A percentile compares a stretch with the other conserved stretches of the same genome.
Conservation (phyloP, 129 eudicot species). For the Heracleum sosnowskyi region DNA sequence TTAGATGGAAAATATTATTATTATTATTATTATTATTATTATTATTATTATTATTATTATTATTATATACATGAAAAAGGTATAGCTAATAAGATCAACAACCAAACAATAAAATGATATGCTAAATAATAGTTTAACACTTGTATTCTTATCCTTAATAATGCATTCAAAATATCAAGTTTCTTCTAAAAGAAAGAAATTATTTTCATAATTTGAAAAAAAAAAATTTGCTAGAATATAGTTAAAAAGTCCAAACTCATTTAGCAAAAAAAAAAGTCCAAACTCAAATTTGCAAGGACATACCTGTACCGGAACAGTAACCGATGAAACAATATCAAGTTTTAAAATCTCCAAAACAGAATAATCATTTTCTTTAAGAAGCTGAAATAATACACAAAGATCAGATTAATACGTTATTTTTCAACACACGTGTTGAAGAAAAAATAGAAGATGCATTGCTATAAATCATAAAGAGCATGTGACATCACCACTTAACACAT, state of each 20-base stretch:
- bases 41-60: too few species aligned
- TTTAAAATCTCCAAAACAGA: slow-evolving; percentile 76
- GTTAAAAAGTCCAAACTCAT: background rate
- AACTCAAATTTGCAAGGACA: slow-evolving; percentile 6
- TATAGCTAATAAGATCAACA: too few species aligned
- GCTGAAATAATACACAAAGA: slow-evolving; percentile 37
- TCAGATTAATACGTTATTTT: slow-evolving; percentile 3
- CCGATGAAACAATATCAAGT: slow-evolving; percentile 67
- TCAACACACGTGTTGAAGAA: background rate
- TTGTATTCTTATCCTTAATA: too few species aligned
- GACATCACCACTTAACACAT: slow-evolving; percentile 18
- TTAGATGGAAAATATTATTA: too few species aligned
- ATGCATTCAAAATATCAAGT: background rate
- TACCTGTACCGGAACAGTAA: slow-evolving; percentile 88
- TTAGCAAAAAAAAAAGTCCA: too few species aligned
- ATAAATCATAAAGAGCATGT: slow-evolving; percentile 5
- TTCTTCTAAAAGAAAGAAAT: background rate
- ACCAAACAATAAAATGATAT: too few species aligned
- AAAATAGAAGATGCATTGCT: background rate
- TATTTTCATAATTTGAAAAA: too few species aligned
- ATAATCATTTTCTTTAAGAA: slow-evolving; percentile 62
- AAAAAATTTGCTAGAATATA: too few species aligned
- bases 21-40: too few species aligned
- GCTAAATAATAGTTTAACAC: background rate
- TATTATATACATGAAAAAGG: too few species aligned